Evolutionary conservation across 2,329 filamentous ascomycete genomes (phyloP), one percentile per base, ranked within the genome.

Genomic region (Curvularia sp.): DNA sequence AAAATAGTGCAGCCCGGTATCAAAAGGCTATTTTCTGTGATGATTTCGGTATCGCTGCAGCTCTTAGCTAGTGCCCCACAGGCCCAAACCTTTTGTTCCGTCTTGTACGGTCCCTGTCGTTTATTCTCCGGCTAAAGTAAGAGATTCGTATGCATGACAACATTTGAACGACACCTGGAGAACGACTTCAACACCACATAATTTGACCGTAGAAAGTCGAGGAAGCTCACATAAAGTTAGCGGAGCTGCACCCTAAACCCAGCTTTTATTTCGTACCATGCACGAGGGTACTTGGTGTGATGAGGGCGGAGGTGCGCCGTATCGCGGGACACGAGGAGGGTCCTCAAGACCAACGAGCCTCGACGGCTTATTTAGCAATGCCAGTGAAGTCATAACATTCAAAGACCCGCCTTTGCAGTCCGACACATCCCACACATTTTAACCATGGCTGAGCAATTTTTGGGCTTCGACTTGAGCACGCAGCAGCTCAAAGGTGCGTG

Each of bases 401-500:
- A 18, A 20, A 48, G 22, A 22, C 41, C 48, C 42, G 1, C 42
- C 42, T 26, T 24, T 30, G 26, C 49, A 48, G 51, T 26, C 20
- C 31, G 49, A 48, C 43, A 57, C 22, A 15, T 39, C 28, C 20
- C 41, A 52, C 35, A 49, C n/a, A 55, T 41, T 26, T 53, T 51
- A 68, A 74, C 56, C 50, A 76, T 76, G 74, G 72, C 71, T 72
- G 71, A 76, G 49, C 82, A 96, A 61, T 97, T 96, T 75, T 84
- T 97, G 72, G 95, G 95, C 60, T 93, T 98, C 77, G 95, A 99
- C 80, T 88, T 98, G 60, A 97, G 93, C 43, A 98, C 95, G 57
- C 95, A 98, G 78, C 94, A 98, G 77, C 85, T 98, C 57, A 98
- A 99, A 85, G 93, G 92, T 88, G 57, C 78, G 64, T 48, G 13